phyloP scores from a whole-genome alignment of 176 grass and related monocot genomes.

The Carex scoparia region DNA sequence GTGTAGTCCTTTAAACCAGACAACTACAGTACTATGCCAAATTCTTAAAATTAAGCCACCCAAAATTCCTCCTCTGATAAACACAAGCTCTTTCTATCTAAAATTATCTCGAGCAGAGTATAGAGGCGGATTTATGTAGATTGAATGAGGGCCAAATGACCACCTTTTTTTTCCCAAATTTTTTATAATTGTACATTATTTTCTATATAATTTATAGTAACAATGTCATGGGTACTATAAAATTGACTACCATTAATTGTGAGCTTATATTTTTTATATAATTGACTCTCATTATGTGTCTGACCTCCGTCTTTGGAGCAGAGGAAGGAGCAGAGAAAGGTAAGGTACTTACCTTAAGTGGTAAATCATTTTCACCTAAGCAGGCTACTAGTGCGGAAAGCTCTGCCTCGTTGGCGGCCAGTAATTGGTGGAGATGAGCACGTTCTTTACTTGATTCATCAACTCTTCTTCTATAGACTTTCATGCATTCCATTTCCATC shows the following conservation, averaged over 20 bases:
- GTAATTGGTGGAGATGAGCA: constrained; percentile 58
- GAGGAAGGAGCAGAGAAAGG: neutral
- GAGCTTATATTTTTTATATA: no score
- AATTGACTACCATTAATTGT: no score
- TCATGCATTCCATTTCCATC: constrained; percentile 89
- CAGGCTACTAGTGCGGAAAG: constrained; percentile 65
- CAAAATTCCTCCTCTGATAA: neutral
- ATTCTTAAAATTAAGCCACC: neutral
- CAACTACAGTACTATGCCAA: neutral
- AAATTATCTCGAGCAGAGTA: neutral
- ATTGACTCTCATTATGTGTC: no score
- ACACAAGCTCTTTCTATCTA: neutral
- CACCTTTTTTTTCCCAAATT: no score
- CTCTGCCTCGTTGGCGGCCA: constrained; percentile 79
- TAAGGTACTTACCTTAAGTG: constrained; percentile 47
- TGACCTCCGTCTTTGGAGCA: neutral
- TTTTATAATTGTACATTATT: no score
- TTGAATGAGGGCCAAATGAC: no score
- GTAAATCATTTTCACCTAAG: constrained; percentile 57
- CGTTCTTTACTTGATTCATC: constrained; percentile 64
- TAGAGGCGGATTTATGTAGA: no score
- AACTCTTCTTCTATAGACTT: constrained; percentile 67
- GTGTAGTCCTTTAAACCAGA: neutral
- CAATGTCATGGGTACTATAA: no score
- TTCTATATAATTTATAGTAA: no score